These are phyloP conservation scores for Dictyostelium discoideum DNA, from an alignment of 78 protist species.

Conservation along the genomic window DNA sequence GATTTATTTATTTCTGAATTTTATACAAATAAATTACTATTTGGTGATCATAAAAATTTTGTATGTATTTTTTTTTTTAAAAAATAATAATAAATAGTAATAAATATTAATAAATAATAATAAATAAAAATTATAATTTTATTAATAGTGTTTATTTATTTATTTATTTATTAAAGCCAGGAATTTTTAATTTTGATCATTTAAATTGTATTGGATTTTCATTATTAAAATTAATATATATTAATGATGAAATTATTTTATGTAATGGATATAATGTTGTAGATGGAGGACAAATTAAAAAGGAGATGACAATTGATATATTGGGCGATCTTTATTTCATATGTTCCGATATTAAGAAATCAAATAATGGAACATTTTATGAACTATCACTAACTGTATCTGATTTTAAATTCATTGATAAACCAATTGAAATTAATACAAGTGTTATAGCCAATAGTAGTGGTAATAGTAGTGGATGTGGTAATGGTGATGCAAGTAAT, in stretches of 20 bases:
- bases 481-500: background rate
- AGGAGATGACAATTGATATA: background rate
- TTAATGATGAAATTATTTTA: background rate
- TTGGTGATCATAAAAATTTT: background rate
- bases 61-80: background rate
- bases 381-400: background rate
- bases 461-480: background rate
- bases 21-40: background rate
- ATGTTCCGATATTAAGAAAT: background rate
- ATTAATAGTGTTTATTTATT: too few species aligned
- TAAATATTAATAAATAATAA: too few species aligned
- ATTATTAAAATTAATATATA: background rate
- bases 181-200: background rate
- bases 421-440: background rate
- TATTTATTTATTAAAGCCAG: background rate
- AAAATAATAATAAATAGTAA: too few species aligned
- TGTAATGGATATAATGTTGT: background rate
- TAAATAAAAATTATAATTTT: too few species aligned
- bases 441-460: background rate
- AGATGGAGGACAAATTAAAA: background rate
- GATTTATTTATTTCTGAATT: background rate
- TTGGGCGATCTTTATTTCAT: background rate
- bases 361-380: background rate
- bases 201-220: background rate
- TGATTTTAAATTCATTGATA: background rate